Evolutionary conservation across 345 rosid genomes (phyloP).

Genomic region (Populus davidiana): DNA sequence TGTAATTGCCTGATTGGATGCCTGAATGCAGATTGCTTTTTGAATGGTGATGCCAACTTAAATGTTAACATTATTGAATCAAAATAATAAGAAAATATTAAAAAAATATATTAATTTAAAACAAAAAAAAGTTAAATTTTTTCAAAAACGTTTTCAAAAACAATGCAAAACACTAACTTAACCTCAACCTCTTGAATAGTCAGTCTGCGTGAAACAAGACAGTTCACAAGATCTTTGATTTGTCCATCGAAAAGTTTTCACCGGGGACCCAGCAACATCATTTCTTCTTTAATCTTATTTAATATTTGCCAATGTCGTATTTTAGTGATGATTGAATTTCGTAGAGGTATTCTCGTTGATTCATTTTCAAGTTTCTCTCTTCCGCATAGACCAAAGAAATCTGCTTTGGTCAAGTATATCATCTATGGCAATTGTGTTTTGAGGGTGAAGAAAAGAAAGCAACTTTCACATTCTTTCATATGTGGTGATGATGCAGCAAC

Average conservation of each 20-base stretch:
- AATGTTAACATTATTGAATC: neutral
- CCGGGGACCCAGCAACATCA: neutral
- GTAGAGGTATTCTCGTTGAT: neutral
- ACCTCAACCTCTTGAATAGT: neutral
- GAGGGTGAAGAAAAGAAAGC: neutral
- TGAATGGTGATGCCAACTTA: neutral
- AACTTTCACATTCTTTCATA: neutral
- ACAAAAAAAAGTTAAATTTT: too few relatives aligned
- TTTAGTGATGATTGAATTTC: neutral
- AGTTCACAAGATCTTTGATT: neutral
- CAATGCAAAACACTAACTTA: too few relatives aligned
- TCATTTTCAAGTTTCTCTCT: neutral
- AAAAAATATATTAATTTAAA: too few relatives aligned
- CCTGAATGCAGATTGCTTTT: neutral
- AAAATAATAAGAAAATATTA: too few relatives aligned
- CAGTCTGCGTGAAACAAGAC: neutral
- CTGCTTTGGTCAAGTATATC: neutral
- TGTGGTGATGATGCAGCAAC: neutral
- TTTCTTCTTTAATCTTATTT: too few relatives aligned
- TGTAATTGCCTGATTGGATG: neutral
- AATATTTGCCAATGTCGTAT: too few relatives aligned
- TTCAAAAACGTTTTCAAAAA: too few relatives aligned
- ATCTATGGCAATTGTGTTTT: too few relatives aligned
- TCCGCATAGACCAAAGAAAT: neutral
- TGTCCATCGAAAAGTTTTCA: neutral